Evolutionary conservation across 2,329 filamentous ascomycete genomes (phyloP), one percentile per base, ranked within the genome.

Genomic region (Paradendryphiella salina): DNA sequence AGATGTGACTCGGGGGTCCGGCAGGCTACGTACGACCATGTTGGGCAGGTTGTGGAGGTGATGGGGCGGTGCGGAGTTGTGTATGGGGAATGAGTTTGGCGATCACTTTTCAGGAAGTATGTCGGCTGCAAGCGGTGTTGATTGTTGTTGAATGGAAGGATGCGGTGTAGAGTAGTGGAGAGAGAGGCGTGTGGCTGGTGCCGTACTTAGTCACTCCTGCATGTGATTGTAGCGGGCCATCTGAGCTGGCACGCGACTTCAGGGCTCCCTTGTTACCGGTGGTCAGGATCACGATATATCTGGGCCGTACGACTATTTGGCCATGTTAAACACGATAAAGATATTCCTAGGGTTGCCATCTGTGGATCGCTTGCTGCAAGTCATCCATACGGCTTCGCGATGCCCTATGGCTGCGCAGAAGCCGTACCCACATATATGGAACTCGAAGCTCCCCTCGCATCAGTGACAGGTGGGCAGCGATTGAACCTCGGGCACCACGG

Each of bases 21-120:
- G 40, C 28, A 46, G 56, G 57, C 46, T 56, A 70, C 71, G 54
- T 72, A 74, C 72, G 63, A 73, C 72, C 72, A 74, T 74, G 51
- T 50, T 65, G 52, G 53, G 36, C 46, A 44, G 37, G 15, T 23
- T 38, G 20, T 37, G 49, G 35, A 39, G 36, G 34, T 29, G 46
- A 52, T 38, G 49, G 51, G 39, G 28, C 14, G 32, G 20, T n/a
- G 33, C 49, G 41, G 35, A 28, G 42, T 28, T 20, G 20, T 39
- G 38, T 31, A 46, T 35, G 44, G 52, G 44, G 43, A 26, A 41
- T 43, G 37, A 9, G 47, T 31, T 44, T 26, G 50, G 51, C 41
- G 46, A 51, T 32, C 39, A 20, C 32, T 33, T 31, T 43, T 34
- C 37, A 34, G 36, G 21, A 18, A 18, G 32, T 33, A 31, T 36